Percentiles rank a stretch among this genome's conserved stretches.
Evolutionary conservation across 208 protist genomes (phyloP).

Genomic region (Leishmania martiniquensis): DNA sequence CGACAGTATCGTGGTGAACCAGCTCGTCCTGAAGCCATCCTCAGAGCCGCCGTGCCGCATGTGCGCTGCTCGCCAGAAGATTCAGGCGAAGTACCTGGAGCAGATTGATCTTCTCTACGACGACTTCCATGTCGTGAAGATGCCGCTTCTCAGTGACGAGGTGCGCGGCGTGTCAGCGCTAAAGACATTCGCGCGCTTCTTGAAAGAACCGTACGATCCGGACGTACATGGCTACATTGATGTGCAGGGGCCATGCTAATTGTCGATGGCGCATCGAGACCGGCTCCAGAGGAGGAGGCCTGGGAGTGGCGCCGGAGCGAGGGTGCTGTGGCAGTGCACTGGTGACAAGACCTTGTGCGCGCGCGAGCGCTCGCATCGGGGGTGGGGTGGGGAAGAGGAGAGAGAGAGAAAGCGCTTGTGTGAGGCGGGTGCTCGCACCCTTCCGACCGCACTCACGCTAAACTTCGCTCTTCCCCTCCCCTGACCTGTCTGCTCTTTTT

Average conservation of each 20-base stretch:
- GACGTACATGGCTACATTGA: constrained; percentile 69
- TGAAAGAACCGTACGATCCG: constrained; percentile 68
- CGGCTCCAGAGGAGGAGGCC: no score
- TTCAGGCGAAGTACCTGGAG: constrained; percentile 96
- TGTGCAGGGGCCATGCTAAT: constrained; percentile 13
- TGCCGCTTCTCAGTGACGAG: constrained; percentile 93
- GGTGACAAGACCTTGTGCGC: neutral
- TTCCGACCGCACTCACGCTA: neutral
- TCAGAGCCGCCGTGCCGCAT: constrained; percentile 73
- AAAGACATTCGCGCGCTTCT: constrained; percentile 66
- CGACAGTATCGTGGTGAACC: constrained; percentile 97
- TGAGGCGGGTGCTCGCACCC: neutral
- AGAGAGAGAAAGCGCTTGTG: neutral
- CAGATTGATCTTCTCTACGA: constrained; percentile 97
- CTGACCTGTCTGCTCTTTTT: neutral
- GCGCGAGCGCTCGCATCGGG: neutral
- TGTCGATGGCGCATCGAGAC: neutral
- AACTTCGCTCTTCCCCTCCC: neutral
- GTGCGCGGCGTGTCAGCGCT: constrained; percentile 87
- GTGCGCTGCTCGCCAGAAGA: constrained; percentile 89
- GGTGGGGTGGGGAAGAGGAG: neutral
- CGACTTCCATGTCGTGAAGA: constrained; percentile 93
- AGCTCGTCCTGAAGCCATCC: constrained; percentile 84
- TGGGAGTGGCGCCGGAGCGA: no score
- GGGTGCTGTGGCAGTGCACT: neutral